Base-by-base conservation (phyloP, 331 rosid species). In the Malus hybrid region DNA sequence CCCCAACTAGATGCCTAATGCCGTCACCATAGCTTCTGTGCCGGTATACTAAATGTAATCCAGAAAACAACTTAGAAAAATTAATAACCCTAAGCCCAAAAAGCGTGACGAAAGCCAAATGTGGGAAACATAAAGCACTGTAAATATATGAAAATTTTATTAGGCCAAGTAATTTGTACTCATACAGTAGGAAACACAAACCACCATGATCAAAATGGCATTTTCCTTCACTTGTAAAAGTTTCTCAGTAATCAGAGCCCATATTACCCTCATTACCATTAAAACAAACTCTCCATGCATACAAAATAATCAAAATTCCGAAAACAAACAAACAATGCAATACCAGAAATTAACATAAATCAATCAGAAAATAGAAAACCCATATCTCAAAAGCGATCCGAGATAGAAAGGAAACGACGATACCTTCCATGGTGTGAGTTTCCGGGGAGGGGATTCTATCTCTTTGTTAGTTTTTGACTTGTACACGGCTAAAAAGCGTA, bases 381-480 rank as follows among this genome's bases (percentile, higher is more conserved):
- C 81, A 89, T 82, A 78, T 81, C 82, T 46, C 33, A 13, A 79
- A 55, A 69, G 8, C 29, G 75, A 74, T 34, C 72, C 68, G 34
- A 72, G 52, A 63, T 61, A 69, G 72, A 48, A 56, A 71, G 20
- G 13, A 67, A 75, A 32, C 24, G 82, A 14, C 58, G 73, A 80
- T 86, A 90, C 90, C 96, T 87, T 91, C 97, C 98, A 94, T 93
- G 89, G 84, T 64, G 79, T 34, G 75, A 74, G 69, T 79, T 79
- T 73, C 74, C 26, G 70, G 69, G 15, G 72, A 66, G 71, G 69
- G 15, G 72, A 66, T 75, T 46, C 75, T 56, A 55, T 74, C 69
- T 69, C 78, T 75, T 53, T 60, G 50, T 68, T 56, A 78, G 78
- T 34, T 78, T 80, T 68, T 15, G 66, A 77, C 78, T 68, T 74